Percentiles rank a stretch among this genome's conserved stretches.
These are phyloP conservation scores for Eleusine indica DNA, from an alignment of 176 grass and related monocot genomes.

Conservation along the genomic window DNA sequence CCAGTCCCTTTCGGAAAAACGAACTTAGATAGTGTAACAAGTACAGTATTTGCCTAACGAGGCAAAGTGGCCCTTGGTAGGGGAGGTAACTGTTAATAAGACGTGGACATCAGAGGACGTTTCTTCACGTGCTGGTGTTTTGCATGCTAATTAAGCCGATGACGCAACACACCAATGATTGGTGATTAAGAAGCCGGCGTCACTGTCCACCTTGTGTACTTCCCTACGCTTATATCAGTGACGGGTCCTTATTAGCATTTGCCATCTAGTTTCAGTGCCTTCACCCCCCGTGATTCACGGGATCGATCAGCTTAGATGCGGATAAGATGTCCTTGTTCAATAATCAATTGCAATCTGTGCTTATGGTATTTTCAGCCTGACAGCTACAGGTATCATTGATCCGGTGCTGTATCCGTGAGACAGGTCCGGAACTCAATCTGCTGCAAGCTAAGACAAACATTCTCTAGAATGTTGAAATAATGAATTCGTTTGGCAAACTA, in stretches of 20 bases:
- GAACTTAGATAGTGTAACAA: background rate
- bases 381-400: background rate
- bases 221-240: background rate
- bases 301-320: background rate
- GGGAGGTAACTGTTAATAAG: background rate
- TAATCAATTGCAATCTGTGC: background rate
- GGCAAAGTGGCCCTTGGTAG: no score
- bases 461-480: background rate
- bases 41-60: background rate
- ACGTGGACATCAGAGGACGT: background rate
- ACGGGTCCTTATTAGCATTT: background rate
- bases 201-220: slow-evolving; percentile 14
- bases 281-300: slow-evolving; percentile 34
- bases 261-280: slow-evolving; percentile 8
- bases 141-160: slow-evolving; percentile 6
- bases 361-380: background rate
- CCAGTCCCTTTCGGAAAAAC: no score
- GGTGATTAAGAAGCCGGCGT: background rate
- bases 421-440: background rate
- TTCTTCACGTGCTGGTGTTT: slow-evolving; percentile 34
- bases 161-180: background rate
- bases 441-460: background rate
- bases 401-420: background rate
- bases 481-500: background rate
- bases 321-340: background rate